Conservation (phyloP, 257 asterid genomes). For the Solanum ahanhuiri region DNA sequence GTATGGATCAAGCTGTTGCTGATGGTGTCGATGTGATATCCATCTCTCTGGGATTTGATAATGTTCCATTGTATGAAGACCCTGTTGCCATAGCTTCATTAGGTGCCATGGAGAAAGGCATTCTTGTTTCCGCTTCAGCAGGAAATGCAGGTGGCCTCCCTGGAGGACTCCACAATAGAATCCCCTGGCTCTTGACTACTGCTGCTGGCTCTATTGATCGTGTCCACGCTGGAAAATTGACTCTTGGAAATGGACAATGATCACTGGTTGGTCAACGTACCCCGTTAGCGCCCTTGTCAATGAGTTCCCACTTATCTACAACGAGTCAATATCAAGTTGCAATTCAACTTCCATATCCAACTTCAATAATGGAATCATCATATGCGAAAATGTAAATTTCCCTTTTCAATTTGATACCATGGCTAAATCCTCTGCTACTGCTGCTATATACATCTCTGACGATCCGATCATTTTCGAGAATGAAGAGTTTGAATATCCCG, state of each 20-base stretch:
- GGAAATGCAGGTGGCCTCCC: conserved; percentile 28
- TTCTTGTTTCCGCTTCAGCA: conserved; percentile 52
- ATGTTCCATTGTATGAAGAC: conserved; percentile 25
- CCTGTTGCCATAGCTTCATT: conserved; percentile 51
- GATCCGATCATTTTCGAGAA: conserved; percentile 10
- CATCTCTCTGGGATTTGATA: conserved; percentile 29
- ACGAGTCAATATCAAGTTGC: conserved; percentile 29
- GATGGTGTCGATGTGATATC: conserved; percentile 51
- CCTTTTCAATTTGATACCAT: conserved; percentile 5
- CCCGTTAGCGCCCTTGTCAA: conserved; percentile 22
- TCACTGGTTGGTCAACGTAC: conserved; percentile 37
- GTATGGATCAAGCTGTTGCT: conserved; percentile 51
- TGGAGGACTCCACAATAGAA: conserved; percentile 28
- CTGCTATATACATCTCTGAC: conserved; percentile 33
- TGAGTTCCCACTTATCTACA: conserved; percentile 28
- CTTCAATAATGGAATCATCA: conserved; percentile 8
- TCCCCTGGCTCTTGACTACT: conserved; percentile 48
- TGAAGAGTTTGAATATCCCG: conserved; percentile 18
- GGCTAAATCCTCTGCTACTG: neutral
- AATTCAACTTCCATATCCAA: conserved; percentile 18
- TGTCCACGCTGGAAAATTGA: conserved; percentile 29
- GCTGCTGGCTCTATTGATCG: conserved; percentile 50
- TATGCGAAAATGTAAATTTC: conserved; percentile 19
- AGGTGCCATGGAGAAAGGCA: conserved; percentile 52
- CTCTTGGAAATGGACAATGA: conserved; percentile 20